Conservation (phyloP, 2,329 filamentous ascomycete species). For the Thermochaetoides dissita region DNA sequence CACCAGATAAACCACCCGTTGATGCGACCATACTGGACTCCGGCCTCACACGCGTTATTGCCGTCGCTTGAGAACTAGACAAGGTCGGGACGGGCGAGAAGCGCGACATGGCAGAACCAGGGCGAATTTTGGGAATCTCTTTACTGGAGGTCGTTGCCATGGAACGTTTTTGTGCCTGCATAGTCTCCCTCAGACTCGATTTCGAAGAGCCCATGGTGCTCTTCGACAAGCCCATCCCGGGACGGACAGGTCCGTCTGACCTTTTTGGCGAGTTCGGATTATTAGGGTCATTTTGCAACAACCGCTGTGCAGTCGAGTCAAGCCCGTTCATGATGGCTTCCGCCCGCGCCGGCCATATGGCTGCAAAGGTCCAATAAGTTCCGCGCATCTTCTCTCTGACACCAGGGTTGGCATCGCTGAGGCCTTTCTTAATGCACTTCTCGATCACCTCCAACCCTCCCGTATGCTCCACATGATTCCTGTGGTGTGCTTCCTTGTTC, state of each 20-base stretch:
- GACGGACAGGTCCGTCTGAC: conserved; percentile 26
- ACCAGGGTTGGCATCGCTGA: conserved; percentile 79
- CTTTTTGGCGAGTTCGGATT: conserved; percentile 59
- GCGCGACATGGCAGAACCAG: conserved; percentile 50
- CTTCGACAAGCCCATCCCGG: conserved; percentile 47
- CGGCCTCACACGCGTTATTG: conserved; percentile 27
- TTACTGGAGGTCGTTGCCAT: conserved; percentile 26
- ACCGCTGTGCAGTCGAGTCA: conserved; percentile 62
- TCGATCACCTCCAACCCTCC: conserved; percentile 74
- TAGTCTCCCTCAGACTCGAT: conserved; percentile 64
- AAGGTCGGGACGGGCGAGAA: conserved; percentile 38
- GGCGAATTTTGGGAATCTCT: conserved; percentile 37
- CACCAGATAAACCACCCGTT: conserved; percentile 46
- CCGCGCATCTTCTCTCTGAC: conserved; percentile 76
- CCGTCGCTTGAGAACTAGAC: conserved; percentile 24
- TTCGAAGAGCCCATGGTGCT: conserved; percentile 45
- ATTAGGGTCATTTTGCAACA: conserved; percentile 68
- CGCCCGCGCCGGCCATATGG: conserved; percentile 64
- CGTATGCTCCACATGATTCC: conserved; percentile 67
- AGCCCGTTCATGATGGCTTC: conserved; percentile 67
- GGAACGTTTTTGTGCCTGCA: conserved; percentile 66
- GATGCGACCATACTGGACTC: conserved; percentile 32
- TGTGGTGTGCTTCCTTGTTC: conserved; percentile 63
- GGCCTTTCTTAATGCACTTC: conserved; percentile 76
- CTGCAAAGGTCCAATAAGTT: conserved; percentile 74